Base-by-base conservation (phyloP, 495 filamentous ascomycete species). In the Penicillium psychrofluorescens region DNA sequence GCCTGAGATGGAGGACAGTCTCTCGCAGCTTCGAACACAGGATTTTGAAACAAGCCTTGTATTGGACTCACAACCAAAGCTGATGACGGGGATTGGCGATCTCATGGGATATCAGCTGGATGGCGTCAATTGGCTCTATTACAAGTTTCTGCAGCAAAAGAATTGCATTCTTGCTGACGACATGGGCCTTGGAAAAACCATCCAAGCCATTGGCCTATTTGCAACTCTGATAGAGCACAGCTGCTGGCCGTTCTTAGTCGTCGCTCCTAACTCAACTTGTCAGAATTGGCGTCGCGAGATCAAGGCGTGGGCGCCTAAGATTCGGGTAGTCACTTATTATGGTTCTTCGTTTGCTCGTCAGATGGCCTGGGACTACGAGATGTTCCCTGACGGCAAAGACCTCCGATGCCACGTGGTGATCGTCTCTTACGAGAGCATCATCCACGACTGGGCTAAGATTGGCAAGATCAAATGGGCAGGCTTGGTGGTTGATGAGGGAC, bases 111-210 rank as follows among this genome's bases (percentile, higher is more conserved):
- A 96, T 53, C 92, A 98, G 59, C 59, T 97, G 34, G 88, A 95
- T 22, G 92, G 92, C 14, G 74, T 98, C 29, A 98, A 97, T 54
- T 98, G 94, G 94, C 70, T 97, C 38, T 75, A 77, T 36, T 62
- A 95, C 16, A 71, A 97, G 29, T 95, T 86, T 51, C 65, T 83
- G 36, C 81, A 86, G 34, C 72, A 81, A 13, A 67, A 90, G 42
- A 88, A 85, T 44, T 85, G 90, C 36, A 97, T 98, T 48, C 70
- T 98, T 11, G 94, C 92, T 0, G 92, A 98, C 58, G 92, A 98
- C 51, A 98, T 98, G 92, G 92, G 92, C 35, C 75, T 97, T 7
- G 92, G 92, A 10, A 98, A 98, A 71, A 98, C 92, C 0, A 95
- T 88, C 51, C 90, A 97, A 56, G 89, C 97, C 42, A 95, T 98